phyloP scores from a whole-genome alignment of 2,329 filamentous ascomycete species.

The Xylariaceae sp. region DNA sequence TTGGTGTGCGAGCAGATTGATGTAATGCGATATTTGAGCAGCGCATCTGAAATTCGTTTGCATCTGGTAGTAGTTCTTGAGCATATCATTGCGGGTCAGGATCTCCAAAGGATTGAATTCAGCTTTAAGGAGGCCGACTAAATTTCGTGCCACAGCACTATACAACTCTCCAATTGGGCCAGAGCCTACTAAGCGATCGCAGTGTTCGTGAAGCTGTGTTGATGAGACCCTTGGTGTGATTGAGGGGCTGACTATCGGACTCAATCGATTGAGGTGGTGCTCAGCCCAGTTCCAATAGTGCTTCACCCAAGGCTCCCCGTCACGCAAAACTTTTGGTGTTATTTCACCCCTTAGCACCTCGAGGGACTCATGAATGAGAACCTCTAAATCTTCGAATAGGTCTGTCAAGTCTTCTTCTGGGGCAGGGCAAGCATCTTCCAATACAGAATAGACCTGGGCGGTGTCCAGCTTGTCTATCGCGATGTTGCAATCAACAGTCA shows the following conservation, averaged over 20 bases:
- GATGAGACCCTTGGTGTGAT: neutral
- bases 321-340: neutral
- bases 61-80: conserved; percentile 7
- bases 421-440: conserved; percentile 1
- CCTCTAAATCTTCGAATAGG: conserved; percentile 8
- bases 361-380: conserved; percentile 5
- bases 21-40: conserved; percentile 6
- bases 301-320: conserved; percentile 2
- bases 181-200: neutral
- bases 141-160: conserved; percentile 5
- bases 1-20: conserved; percentile 15
- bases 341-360: neutral
- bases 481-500: conserved; percentile 12
- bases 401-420: neutral
- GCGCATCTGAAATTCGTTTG: neutral
- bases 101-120: conserved; percentile 5
- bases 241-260: too few species aligned
- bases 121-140: conserved; percentile 1
- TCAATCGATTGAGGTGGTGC: conserved; percentile 7
- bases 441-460: neutral
- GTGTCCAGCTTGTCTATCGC: conserved; percentile 5
- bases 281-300: conserved; percentile 11
- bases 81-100: conserved; percentile 1
- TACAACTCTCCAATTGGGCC: conserved; percentile 6
- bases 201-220: neutral